Percentiles rank a stretch among this genome's conserved stretches.
These are phyloP conservation scores for Leccinum obscurum DNA, from an alignment of 768 basidiomycete genomes.

Conservation along the genomic window DNA sequence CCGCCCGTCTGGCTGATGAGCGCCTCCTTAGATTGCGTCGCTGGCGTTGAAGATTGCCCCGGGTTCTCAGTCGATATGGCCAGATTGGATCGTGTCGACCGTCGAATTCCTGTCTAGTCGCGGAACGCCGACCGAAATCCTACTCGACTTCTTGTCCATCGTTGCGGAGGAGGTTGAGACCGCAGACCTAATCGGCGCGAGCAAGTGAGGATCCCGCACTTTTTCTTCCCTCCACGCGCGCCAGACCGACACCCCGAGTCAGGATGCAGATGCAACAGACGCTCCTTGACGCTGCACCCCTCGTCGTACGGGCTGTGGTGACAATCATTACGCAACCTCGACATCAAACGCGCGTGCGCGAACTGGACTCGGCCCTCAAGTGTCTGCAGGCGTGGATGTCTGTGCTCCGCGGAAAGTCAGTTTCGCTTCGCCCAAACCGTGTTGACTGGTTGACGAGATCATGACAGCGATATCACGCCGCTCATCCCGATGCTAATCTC, in stretches of 20 bases:
- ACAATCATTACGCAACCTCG: constrained; percentile 49
- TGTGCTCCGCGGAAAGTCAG: constrained; percentile 66
- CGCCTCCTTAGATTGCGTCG: constrained; percentile 51
- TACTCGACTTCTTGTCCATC: constrained; percentile 79
- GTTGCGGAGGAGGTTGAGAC: constrained; percentile 79
- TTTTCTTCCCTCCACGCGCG: neutral
- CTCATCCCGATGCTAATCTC: too few species aligned
- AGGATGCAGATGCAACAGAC: constrained; percentile 42
- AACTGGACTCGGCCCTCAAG: constrained; percentile 70
- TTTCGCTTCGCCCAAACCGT: constrained; percentile 2
- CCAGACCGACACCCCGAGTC: too few species aligned
- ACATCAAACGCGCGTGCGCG: constrained; percentile 31
- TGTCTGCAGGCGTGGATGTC: constrained; percentile 86
- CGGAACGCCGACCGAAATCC: constrained; percentile 56
- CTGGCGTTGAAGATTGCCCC: constrained; percentile 72
- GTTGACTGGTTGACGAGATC: constrained; percentile 1
- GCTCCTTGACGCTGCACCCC: constrained; percentile 63
- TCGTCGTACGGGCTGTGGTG: constrained; percentile 70
- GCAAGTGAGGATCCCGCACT: constrained; percentile 54
- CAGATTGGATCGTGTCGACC: constrained; percentile 24
- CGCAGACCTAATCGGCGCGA: constrained; percentile 71
- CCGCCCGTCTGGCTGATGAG: constrained; percentile 6
- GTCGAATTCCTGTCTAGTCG: constrained; percentile 58
- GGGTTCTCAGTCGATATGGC: constrained; percentile 28
- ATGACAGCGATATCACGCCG: too few species aligned